A percentile compares a stretch with the other conserved stretches of the same genome.
phyloP scores from a whole-genome alignment of 345 rosid genomes.

The Arabis hirsuta region DNA sequence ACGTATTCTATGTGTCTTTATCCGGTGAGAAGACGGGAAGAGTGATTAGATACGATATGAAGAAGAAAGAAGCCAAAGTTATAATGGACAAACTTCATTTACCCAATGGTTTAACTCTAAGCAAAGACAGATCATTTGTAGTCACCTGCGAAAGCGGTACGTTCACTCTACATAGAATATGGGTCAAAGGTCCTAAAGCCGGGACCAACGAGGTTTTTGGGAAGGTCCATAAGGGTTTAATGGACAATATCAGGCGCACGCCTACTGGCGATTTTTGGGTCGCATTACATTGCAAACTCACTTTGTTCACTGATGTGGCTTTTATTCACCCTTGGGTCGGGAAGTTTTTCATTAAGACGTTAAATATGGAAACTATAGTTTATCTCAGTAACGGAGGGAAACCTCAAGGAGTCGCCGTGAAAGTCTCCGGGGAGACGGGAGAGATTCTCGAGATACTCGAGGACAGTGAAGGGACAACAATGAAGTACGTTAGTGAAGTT shows the following conservation, averaged over 20 bases:
- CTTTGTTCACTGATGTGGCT: conserved; percentile 37
- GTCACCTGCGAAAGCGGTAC: conserved; percentile 52
- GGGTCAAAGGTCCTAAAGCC: conserved; percentile 54
- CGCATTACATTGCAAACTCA: conserved; percentile 24
- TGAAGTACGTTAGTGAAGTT: conserved; percentile 67
- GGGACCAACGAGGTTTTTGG: conserved; percentile 52
- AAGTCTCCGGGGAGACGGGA: conserved; percentile 55
- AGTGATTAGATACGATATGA: conserved; percentile 39
- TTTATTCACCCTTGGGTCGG: conserved; percentile 48
- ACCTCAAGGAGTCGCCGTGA: conserved; percentile 58
- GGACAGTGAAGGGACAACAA: conserved; percentile 52
- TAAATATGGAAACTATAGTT: conserved; percentile 52
- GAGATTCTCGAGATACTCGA: conserved; percentile 54
- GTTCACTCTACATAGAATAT: conserved; percentile 43
- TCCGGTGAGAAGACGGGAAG: conserved; percentile 28
- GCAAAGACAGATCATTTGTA: conserved; percentile 58
- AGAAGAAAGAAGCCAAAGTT: conserved; percentile 42
- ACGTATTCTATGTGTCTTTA: conserved; percentile 39
- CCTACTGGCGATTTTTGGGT: conserved; percentile 40
- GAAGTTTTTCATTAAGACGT: conserved; percentile 41
- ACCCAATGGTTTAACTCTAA: conserved; percentile 74
- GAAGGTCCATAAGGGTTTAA: conserved; percentile 50
- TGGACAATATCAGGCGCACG: conserved; percentile 65
- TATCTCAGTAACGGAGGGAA: conserved; percentile 50
- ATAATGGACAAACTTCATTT: conserved; percentile 50